Evolutionary conservation across 345 rosid genomes (phyloP), one percentile per base, ranked within the genome.

Genomic region (Pistacia atlantica): DNA sequence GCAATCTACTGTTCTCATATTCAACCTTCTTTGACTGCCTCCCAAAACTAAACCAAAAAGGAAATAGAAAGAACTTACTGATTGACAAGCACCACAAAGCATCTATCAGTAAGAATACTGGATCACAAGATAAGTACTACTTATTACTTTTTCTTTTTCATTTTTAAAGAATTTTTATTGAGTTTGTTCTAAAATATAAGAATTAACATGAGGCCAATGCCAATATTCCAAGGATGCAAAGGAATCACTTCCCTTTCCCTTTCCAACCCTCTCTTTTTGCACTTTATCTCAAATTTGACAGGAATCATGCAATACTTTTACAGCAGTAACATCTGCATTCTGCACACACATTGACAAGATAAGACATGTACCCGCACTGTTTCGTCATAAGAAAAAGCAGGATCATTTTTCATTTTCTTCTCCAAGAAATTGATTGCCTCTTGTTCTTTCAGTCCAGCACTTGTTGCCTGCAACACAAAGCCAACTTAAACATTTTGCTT

Each of bases 391-490:
- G 97, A 75, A 80, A 93, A 91, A 16, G 90, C 81, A 65, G 97
- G 98, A 75, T 93, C 95, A 82, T 90, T 95, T 83, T 96, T 96
- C 99, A 96, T 93, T 83, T 96, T 96, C 92, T 96, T 96, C 78
- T 96, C 99, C 88, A 96, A 80, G 88, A 94, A 96, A 84, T 92
- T 96, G 79, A 94, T 90, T 55, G 99, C 97, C 85, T 96, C 99
- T 82, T 96, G 99, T 69, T 94, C 99, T 86, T 93, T 96, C 71
- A 90, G 80, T 71, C 99, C 99, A 75, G 97, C 98, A 80, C 99
- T 94, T 18, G 99, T 96, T 42, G 98, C 99, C 98, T 96, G 37
- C 54, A 59, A 59, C 14, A 72, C 18, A 61, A 60, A 17, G 5
- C 20, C 13, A 4, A 8, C 35, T 4, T 69, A 72, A 59, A 16